Base-by-base conservation (phyloP, 2,329 filamentous ascomycete genomes). In the Arthroderma sp. region DNA sequence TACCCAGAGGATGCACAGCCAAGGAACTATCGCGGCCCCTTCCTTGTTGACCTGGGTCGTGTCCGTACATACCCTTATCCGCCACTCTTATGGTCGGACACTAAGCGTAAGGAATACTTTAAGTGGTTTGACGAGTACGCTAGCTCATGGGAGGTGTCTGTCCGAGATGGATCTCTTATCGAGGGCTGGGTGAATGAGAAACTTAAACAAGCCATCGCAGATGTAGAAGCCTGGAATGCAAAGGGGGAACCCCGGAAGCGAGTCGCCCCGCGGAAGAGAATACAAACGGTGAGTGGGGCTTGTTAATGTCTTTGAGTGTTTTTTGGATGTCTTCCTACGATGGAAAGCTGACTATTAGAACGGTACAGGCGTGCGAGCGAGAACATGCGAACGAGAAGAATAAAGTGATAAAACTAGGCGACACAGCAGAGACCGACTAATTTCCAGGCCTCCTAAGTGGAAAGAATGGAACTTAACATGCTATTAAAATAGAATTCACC, bases 1-100 rank as follows among this genome's bases (percentile, higher is more conserved):
- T 47, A 35, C 23, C 60, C 60, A 19, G 11, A 43, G 1, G 60
- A 61, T 52, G n/a, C 47, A 1, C 15, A 56, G 33, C 58, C 60
- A 8, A 39, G 39, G 15, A 61, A 60, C 39, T 57, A 31, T 51
- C 39, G 55, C n/a, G 53, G 43, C 25, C 57, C 55, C n/a, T 59
- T 56, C 17, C 49, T 55, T 23, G 57, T 59, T 44, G 47, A 51
- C 17, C 47, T 51, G 7, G 47, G 47, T 3, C 23, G 47, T 31
- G 57, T 53, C 41, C n/a, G 4, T 6, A 60, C 58, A 31, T 51
- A 58, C n/a, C 56, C 58, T 7, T 58, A 60, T 31, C 53, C 53
- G 17, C 19, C 35, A n/a, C 13, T 9, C 2, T n/a, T 55, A 1
- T 60, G 59, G 56, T 58, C 53, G n/a, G 52, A 54, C 4, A 15